Base-by-base conservation (phyloP, 305 asterid species). In the Fraxinus velutina region DNA sequence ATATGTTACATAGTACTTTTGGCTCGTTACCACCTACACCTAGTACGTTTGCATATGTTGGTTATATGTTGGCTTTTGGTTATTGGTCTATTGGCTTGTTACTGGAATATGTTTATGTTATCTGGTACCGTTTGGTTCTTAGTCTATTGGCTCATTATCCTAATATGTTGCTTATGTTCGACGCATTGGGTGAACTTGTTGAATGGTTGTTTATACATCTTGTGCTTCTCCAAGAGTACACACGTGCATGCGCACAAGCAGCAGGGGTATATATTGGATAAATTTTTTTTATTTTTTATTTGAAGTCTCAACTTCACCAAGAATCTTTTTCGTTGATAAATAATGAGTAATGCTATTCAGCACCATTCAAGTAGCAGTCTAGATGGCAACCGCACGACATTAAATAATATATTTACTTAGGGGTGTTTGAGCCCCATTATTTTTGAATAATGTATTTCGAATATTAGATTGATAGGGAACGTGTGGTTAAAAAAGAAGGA, bases 181-280 rank as follows among this genome's bases (percentile, higher is more conserved):
- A 50, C 2, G 22, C 52, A 24, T 78, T 64, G 68, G 29, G 75
- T 78, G 8, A 78, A 73, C 78, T 73, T 73, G 17, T 73, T 60
- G 13, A 37, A 73, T 71, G 68, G 32, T 33, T 68, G 80, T 83
- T 39, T 33, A n/a, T 44, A 79, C 34, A 2, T 60, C 44, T 4
- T 17, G 24, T 55, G 10, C 66, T 17, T 52, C 24, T 55, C 9
- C 66, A 0, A 4, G 66, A 17, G 24, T 55, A 17, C 27, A 55
- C 64, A 17, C 24, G 10, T 5, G 3, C 27, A 0, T 55, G 24
- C 64, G 9, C 24, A 17, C 27, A 5, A 17, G 24, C 10, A 17
- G 66, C 3, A 1, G 10, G 24, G 24, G 1, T 55, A 1, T 55
- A 55, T 55, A 55, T 55, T 55, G 66, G 66, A 55, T 55, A 15